Evolutionary conservation across 73 alveolate genomes (phyloP), one percentile per base, ranked within the genome.

Genomic region (Paramecium caudatum): DNA sequence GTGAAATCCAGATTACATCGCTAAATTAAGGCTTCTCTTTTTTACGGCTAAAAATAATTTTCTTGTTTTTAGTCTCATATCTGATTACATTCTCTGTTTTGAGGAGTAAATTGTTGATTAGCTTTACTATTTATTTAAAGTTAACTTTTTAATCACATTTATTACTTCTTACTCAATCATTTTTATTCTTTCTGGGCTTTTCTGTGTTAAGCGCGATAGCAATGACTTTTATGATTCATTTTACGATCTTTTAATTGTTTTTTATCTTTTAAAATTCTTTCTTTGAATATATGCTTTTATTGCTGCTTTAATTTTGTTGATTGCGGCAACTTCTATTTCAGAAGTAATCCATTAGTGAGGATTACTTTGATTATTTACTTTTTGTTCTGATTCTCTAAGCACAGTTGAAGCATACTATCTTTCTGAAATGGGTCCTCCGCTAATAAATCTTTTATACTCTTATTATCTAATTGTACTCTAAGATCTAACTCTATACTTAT

Each of bases 301-400:
- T 2, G 88, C 43, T 15, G 88, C 88, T 23, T 74, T 74, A 39
- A 74, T 74, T 17, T 74, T 74, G 43, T 74, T 74, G 3, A 74
- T 74, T 8, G 88, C 88, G 16, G 65, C 34, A 6, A 74, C 46
- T 74, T 74, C 88, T 2, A 74, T 16, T 74, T 74, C 88, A 12
- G 61, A 17, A 0, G 88, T 74, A 27, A 74, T 74, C 88, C 88
- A 74, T 21, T 74, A 16, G 43, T 74, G 88, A 74, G 88, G 88
- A 15, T 74, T 36, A 19, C 43, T 39, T 7, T 74, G 47, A 2
- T 25, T 46, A 55, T 43, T 55, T 27, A 23, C 16, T 55, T 55
- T 55, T 3, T 55, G 13, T 23, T 55, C 10, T 27, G 23, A 27
- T 27, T 55, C 23, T 27, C 30, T 43, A 16, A 21, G 25, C 23